Conservation (phyloP, 176 grass and related monocot species). For the Oryza meridionalis region DNA sequence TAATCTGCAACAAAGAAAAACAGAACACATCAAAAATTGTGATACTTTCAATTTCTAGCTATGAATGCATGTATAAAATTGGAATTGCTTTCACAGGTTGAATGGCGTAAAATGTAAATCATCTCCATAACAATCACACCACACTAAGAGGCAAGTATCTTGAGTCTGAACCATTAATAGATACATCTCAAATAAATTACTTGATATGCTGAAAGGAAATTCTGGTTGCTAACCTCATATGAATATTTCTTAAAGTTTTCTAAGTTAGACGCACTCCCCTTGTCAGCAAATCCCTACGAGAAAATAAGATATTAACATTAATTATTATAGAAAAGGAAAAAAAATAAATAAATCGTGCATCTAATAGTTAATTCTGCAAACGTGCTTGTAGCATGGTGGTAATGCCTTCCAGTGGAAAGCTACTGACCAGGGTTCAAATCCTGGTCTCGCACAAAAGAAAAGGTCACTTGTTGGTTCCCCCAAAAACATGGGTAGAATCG, state of each 20-base stretch:
- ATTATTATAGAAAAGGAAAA: slow-evolving; percentile 19
- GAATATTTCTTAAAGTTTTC: slow-evolving; percentile 48
- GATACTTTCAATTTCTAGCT: background rate
- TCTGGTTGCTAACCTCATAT: slow-evolving; percentile 47
- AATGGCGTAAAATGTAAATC: slow-evolving; percentile 3
- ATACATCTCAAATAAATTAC: background rate
- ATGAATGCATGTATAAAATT: slow-evolving; percentile 1
- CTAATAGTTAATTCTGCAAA: background rate
- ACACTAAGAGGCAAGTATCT: background rate
- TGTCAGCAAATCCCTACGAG: slow-evolving; percentile 44
- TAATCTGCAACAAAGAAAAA: slow-evolving; percentile 39
- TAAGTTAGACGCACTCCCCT: slow-evolving; percentile 41
- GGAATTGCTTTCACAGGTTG: background rate
- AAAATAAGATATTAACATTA: slow-evolving; percentile 32
- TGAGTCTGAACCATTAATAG: background rate
- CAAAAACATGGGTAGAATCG: no score
- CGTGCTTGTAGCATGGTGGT: no score
- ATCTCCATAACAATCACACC: slow-evolving; percentile 24
- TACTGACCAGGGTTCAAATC: no score
- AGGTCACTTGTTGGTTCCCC: no score
- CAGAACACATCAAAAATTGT: background rate
- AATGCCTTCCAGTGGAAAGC: no score
- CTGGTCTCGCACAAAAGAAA: no score
- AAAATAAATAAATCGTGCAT: background rate
- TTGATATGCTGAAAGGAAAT: slow-evolving; percentile 22